Evolutionary conservation across 2,329 filamentous ascomycete species (phyloP).

Genomic region (Penicillium psychrosexuale): DNA sequence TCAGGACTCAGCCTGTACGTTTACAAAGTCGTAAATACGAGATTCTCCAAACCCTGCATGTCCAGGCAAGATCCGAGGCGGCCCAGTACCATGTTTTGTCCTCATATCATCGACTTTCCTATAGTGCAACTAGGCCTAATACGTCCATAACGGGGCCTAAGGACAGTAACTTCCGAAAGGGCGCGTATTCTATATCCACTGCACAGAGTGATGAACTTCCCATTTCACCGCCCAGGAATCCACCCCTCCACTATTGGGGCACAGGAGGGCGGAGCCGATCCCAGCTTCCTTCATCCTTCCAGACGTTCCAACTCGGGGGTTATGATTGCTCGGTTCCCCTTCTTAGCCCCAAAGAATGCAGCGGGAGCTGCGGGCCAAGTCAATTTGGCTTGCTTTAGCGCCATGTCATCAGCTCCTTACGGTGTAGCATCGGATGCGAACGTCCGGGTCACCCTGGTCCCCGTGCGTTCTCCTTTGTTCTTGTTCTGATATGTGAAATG

Average conservation of each 20-base stretch:
- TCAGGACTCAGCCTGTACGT: neutral
- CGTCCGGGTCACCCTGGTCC: constrained; percentile 2
- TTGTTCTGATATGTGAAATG: neutral
- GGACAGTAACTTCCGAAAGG: constrained; percentile 10
- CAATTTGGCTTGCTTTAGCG: constrained; percentile 25
- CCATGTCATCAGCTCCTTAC: constrained; percentile 25
- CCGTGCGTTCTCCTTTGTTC: constrained; percentile 6
- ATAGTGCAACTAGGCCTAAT: neutral
- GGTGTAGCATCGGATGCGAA: constrained; percentile 19
- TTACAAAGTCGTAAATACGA: neutral
- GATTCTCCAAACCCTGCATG: constrained; percentile 2
- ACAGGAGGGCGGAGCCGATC: constrained; percentile 14
- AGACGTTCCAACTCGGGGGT: constrained; percentile 21
- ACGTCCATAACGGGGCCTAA: neutral
- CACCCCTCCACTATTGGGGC: constrained; percentile 7
- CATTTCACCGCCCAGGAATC: neutral
- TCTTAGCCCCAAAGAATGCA: constrained; percentile 16
- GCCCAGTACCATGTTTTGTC: neutral
- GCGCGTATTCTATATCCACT: neutral
- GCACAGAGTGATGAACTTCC: neutral
- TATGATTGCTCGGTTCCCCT: constrained; percentile 15
- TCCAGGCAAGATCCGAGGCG: constrained; percentile 5
- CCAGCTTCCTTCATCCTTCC: constrained; percentile 25
- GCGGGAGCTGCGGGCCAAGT: constrained; percentile 20
- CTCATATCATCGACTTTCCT: neutral